Conservation (phyloP, 257 asterid species). For the Nemophila menziesii region DNA sequence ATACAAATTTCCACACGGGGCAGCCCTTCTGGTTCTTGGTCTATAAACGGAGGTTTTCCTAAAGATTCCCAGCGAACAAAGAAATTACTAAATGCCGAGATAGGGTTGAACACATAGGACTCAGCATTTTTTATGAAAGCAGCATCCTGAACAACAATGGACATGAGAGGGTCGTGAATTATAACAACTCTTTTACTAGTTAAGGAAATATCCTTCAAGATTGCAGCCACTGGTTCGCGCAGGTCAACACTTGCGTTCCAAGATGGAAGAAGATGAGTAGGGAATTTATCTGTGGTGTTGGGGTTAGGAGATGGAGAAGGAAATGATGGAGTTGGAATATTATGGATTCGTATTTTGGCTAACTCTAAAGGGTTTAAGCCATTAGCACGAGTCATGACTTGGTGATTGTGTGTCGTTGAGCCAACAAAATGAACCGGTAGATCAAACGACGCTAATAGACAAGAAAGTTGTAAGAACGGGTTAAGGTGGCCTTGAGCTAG, state of each 20-base stretch:
- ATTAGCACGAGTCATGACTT: neutral
- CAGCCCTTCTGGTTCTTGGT: too few species aligned
- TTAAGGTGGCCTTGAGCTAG: conserved; percentile 52
- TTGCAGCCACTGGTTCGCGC: conserved; percentile 18
- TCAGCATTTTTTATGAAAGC: conserved; percentile 24
- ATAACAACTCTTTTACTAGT: conserved; percentile 15
- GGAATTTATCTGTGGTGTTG: conserved; percentile 27
- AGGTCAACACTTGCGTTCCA: conserved; percentile 15
- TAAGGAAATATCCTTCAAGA: conserved; percentile 4
- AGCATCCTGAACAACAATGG: conserved; percentile 20
- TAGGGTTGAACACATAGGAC: too few species aligned
- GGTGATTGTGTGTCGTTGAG: conserved; percentile 34
- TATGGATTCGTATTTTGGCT: conserved; percentile 34
- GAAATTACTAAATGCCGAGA: too few species aligned
- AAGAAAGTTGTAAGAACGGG: conserved; percentile 60
- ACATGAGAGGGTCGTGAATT: conserved; percentile 31
- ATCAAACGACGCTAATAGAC: conserved; percentile 29
- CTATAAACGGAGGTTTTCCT: conserved; percentile 12
- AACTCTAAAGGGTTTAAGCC: neutral
- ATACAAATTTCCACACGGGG: too few species aligned
- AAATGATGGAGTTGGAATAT: conserved; percentile 29
- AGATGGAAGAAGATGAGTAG: conserved; percentile 27
- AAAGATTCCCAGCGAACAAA: too few species aligned
- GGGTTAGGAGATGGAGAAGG: too few species aligned
- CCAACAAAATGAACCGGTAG: conserved; percentile 32